A percentile compares a stretch with the other conserved stretches of the same genome.
phyloP scores from a whole-genome alignment of 768 basidiomycete species.

The Pulveroboletus sp. region DNA sequence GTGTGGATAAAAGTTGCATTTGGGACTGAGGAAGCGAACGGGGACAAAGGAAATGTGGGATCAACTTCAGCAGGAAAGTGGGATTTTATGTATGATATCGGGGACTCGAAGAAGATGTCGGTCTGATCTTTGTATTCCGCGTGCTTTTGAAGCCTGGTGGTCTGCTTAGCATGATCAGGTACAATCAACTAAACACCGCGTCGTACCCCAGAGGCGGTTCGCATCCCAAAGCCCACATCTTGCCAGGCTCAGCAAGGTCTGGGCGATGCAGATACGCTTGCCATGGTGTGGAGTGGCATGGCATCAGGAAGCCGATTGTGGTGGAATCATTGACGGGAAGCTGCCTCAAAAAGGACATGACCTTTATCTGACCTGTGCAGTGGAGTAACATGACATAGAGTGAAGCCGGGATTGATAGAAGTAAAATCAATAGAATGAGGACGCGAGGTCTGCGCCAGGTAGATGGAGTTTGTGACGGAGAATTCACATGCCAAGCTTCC shows the following conservation, averaged over 20 bases:
- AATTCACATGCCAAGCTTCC: constrained; percentile 1
- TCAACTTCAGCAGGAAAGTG: constrained; percentile 69
- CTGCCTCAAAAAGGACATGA: constrained; percentile 62
- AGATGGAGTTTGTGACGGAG: background rate
- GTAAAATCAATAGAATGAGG: constrained; percentile 38
- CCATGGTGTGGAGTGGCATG: constrained; percentile 95
- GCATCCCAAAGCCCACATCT: constrained; percentile 84
- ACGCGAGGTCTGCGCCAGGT: constrained; percentile 25
- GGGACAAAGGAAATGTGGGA: constrained; percentile 59
- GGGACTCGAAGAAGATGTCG: constrained; percentile 72
- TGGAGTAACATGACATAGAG: constrained; percentile 73
- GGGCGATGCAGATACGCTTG: constrained; percentile 79
- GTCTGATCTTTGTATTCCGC: constrained; percentile 74
- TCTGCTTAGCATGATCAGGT: constrained; percentile 8
- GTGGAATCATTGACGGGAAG: constrained; percentile 50
- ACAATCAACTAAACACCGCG: background rate
- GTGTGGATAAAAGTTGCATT: constrained; percentile 32
- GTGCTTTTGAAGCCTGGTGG: constrained; percentile 39
- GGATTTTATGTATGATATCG: constrained; percentile 55
- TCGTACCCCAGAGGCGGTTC: constrained; percentile 87
- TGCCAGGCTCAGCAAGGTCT: constrained; percentile 50
- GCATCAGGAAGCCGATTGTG: constrained; percentile 82
- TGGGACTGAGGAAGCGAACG: constrained; percentile 48
- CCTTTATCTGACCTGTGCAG: constrained; percentile 71
- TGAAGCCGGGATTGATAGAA: constrained; percentile 57